Evolutionary conservation across 495 filamentous ascomycete species (phyloP).

Genomic region (Daldinia loculata): DNA sequence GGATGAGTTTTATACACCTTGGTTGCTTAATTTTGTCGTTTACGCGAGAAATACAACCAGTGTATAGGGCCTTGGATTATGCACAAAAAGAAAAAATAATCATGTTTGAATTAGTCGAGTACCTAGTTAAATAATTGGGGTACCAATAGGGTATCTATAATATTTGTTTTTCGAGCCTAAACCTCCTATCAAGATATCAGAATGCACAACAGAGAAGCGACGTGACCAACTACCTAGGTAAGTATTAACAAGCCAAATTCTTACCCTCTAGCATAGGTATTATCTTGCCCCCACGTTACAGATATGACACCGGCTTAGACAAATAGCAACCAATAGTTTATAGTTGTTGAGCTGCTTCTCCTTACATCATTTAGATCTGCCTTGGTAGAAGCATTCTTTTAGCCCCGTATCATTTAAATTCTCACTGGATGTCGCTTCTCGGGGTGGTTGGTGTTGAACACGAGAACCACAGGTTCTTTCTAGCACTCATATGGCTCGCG

Average conservation of each 20-base stretch:
- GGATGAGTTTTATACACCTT: constrained; percentile 1
- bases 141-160: constrained; percentile 32
- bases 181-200: neutral
- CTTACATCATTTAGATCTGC: neutral
- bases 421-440: neutral
- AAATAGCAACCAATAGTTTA: neutral
- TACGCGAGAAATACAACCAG: constrained; percentile 1
- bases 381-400: neutral
- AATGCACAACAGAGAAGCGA: neutral
- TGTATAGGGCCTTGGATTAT: constrained; percentile 6
- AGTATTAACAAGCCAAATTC: neutral
- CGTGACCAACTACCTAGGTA: neutral
- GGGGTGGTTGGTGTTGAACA: neutral
- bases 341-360: neutral
- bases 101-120: constrained; percentile 23
- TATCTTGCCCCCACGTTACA: neutral
- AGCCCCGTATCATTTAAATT: neutral
- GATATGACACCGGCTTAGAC: neutral
- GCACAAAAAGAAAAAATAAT: constrained; percentile 6
- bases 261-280: neutral
- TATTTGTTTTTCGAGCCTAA: constrained; percentile 8
- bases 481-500: neutral
- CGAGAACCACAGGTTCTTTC: neutral
- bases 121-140: constrained; percentile 28
- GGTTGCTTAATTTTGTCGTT: constrained; percentile 1